Conservation (phyloP, 2,329 filamentous ascomycete genomes). For the Blastomyces parvus region DNA sequence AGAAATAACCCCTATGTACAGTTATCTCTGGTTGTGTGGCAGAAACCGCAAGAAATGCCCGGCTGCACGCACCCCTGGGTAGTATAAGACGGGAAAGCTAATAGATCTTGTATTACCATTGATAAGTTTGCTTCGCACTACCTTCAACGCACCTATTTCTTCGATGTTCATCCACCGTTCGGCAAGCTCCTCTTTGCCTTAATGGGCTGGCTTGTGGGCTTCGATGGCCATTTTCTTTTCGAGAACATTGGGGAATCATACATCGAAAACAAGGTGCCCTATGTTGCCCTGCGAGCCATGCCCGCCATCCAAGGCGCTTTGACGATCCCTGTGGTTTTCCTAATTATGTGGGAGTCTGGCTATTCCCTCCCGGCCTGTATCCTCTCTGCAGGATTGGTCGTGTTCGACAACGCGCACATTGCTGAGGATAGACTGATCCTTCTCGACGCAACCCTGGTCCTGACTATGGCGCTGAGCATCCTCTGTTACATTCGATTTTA, state of each 20-base stretch:
- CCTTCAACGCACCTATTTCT: slow-evolving; percentile 95
- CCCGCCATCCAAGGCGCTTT: slow-evolving; percentile 84
- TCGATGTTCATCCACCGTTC: slow-evolving; percentile 97
- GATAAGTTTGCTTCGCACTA: slow-evolving; percentile 58
- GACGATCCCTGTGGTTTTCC: slow-evolving; percentile 85
- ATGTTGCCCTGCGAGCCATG: slow-evolving; percentile 89
- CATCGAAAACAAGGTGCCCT: slow-evolving; percentile 91
- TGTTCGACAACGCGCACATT: slow-evolving; percentile 96
- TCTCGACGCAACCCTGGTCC: slow-evolving; percentile 83
- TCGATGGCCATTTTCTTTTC: slow-evolving; percentile 94
- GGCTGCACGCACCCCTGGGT: background rate
- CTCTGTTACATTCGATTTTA: slow-evolving; percentile 96
- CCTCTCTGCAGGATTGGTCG: slow-evolving; percentile 71
- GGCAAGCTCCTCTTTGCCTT: slow-evolving; percentile 96
- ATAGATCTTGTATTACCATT: background rate
- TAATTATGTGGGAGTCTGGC: slow-evolving; percentile 99
- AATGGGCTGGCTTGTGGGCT: slow-evolving; percentile 95
- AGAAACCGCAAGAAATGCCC: background rate
- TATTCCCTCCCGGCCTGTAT: slow-evolving; percentile 92
- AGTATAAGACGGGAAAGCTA: background rate
- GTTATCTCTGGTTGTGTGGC: background rate
- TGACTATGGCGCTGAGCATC: slow-evolving; percentile 92
- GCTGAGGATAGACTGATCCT: slow-evolving; percentile 92
- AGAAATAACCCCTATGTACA: too few relatives aligned
- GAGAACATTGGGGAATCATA: slow-evolving; percentile 99